Evolutionary conservation across 139 green algal species (phyloP), one percentile per base, ranked within the genome.

Genomic region (Chlamydomonas sp.): DNA sequence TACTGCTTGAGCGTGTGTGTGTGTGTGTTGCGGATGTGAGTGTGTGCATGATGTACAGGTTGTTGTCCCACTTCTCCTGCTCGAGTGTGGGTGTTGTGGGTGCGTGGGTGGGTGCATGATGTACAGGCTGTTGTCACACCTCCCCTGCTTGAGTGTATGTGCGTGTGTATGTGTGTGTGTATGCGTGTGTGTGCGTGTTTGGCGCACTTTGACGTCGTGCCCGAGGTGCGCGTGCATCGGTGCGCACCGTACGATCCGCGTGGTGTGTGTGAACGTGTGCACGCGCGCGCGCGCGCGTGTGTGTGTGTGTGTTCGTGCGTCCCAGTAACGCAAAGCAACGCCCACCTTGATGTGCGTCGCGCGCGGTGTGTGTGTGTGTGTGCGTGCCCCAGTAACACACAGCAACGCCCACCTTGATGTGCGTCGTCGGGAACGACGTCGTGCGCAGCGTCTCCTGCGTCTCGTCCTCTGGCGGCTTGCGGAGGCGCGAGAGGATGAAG

Each of bases 391-490:
- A 26, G 43, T 13, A 26, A 20, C 16, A 54, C 16, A 54, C 20
- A 54, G 16, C 20, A 54, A 20, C 43, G 43, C 43, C 13, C 20
- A 54, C 16, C n/a, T 69, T 78, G 58, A 78, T 74, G 73, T 73
- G 60, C 2, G 58, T 69, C n/a, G 61, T 73, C 35, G 73, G 73
- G 58, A 78, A 78, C 43, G 66, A 76, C 29, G 64, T 80, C 2
- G 89, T 95, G 37, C 90, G 79, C 76, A 95, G 77, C 30, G 90
- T 96, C 77, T 96, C 69, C 66, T 91, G 86, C 54, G 90, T 95
- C 72, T 95, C 81, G 63, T 96, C 88, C 3, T 72, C 54, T 50
- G 71, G 77, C 13, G 59, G 68, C 20, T 83, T 81, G 29, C 82
- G 78, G 36, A 88, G 81, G 68, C 92, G 79, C 73, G 76, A 89